phyloP scores from a whole-genome alignment of 169 alveolate species.

The Hepatocystis sp. region DNA sequence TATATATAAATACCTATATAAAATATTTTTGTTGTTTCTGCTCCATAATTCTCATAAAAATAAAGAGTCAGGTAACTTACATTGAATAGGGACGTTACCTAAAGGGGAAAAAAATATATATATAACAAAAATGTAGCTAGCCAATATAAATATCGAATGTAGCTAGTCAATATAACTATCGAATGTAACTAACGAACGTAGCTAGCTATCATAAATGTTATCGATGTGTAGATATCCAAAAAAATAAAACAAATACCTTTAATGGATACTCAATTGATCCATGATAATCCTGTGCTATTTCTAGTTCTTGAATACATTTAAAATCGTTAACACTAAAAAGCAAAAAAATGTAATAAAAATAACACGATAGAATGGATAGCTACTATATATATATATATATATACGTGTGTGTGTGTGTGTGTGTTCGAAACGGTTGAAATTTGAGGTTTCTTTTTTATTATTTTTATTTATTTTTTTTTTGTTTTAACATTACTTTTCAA shows the following conservation, averaged over 20 bases:
- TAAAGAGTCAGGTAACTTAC: conserved; percentile 80
- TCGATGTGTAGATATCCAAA: too few relatives aligned
- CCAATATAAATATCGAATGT: neutral
- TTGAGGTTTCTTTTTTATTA: too few relatives aligned
- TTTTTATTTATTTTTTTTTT: neutral
- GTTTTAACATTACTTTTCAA: conserved; percentile 70
- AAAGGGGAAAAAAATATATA: neutral
- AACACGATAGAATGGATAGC: neutral
- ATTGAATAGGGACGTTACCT: conserved; percentile 83
- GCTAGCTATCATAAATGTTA: too few relatives aligned
- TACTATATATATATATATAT: neutral
- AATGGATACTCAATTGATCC: conserved; percentile 86
- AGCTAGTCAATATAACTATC: too few relatives aligned
- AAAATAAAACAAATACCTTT: conserved; percentile 61
- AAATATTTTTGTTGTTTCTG: conserved; percentile 80
- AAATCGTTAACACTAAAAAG: conserved; percentile 77
- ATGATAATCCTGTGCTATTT: conserved; percentile 82
- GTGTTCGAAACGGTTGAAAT: too few relatives aligned
- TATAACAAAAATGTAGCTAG: neutral
- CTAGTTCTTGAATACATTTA: conserved; percentile 82
- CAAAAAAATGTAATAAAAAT: neutral
- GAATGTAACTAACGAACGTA: too few relatives aligned
- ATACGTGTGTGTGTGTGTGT: neutral
- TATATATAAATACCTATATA: conserved; percentile 79
- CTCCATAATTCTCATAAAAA: conserved; percentile 80